Evolutionary conservation across 2,329 filamentous ascomycete species (phyloP), one percentile per base, ranked within the genome.

Genomic region (Trichoderma atrobrunneum): DNA sequence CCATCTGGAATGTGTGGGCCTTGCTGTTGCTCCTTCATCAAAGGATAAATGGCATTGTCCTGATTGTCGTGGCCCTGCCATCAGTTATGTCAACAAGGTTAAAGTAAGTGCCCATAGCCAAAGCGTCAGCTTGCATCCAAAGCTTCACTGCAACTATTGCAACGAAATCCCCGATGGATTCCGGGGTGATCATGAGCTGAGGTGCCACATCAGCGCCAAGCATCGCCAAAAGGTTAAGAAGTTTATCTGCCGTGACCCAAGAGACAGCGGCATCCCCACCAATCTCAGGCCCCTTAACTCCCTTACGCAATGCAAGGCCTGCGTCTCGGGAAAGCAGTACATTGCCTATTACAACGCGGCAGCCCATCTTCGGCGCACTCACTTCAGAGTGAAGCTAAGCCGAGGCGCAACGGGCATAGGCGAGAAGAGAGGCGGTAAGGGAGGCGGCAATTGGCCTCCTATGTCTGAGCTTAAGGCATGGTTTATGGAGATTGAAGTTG

Each of bases 341-440:
- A 92, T 92, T 5, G 93, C 93, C 18, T 96, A 98, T 83, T 98
- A 98, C 83, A 98, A 98, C 77, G 95, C 95, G 0, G 94, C 94
- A 0, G 95, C 94, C 0, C 95, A 98, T 79, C 87, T 98, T 10
- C 89, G 95, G 56, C 90, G 95, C 64, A 92, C 92, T 0, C 95
- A 98, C 80, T 98, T 98, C 85, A 93, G 92, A 78, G 91, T 85
- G 67, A 89, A 88, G 81, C 79, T 83, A 2, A 78, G 82, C 8
- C 84, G 87, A 16, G 82, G 81, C 60, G 84, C 82, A 76, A 76
- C 74, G 21, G 78, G 73, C 18, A 63, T 59, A 7, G 83, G 84
- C 18, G 86, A 88, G 77, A 87, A 85, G 79, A 84, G 87, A 16
- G 87, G 87, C 11, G 87, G 86, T 14, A 89, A 86, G 65, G 85